Percentiles rank a stretch among this genome's conserved stretches.
phyloP scores from a whole-genome alignment of 768 basidiomycete genomes.

The Trametes gibbosa region DNA sequence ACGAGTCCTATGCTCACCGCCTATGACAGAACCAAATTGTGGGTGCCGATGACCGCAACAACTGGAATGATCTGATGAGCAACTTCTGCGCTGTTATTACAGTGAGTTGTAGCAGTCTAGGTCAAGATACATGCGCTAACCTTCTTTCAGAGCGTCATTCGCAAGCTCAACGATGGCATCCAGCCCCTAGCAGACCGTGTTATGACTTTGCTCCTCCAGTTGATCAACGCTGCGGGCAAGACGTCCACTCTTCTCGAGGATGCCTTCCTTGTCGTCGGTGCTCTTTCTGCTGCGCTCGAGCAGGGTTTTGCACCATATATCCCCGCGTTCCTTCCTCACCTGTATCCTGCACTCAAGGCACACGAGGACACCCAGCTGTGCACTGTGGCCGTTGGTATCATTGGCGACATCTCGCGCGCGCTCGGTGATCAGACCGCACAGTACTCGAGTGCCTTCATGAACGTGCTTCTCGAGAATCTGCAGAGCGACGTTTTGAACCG shows the following conservation, averaged over 20 bases:
- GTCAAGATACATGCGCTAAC: not conserved
- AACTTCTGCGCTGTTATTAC: slow-evolving; percentile 91
- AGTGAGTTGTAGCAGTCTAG: slow-evolving; percentile 43
- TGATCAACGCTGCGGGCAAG: slow-evolving; percentile 86
- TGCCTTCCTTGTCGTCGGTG: slow-evolving; percentile 91
- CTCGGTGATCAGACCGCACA: slow-evolving; percentile 80
- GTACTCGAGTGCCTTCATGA: slow-evolving; percentile 90
- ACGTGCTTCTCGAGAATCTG: slow-evolving; percentile 84
- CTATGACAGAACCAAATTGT: slow-evolving; percentile 78
- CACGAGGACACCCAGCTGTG: slow-evolving; percentile 96
- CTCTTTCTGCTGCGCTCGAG: slow-evolving; percentile 72
- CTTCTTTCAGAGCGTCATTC: slow-evolving; percentile 65
- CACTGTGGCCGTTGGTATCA: slow-evolving; percentile 92
- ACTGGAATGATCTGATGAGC: slow-evolving; percentile 98
- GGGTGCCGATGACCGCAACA: slow-evolving; percentile 93
- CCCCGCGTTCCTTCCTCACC: slow-evolving; percentile 77
- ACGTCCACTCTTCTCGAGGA: slow-evolving; percentile 95
- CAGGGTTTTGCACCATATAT: slow-evolving; percentile 79
- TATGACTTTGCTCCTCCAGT: slow-evolving; percentile 86
- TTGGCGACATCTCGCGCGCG: slow-evolving; percentile 95
- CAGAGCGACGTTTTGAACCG: slow-evolving; percentile 88
- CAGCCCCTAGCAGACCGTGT: slow-evolving; percentile 89
- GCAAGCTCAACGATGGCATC: slow-evolving; percentile 79
- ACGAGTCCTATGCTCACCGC: not conserved
- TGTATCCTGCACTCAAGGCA: slow-evolving; percentile 85